A percentile compares a stretch with the other conserved stretches of the same genome.
Conservation (phyloP, 768 basidiomycete genomes). For the Rhizopogon vinicolor region DNA sequence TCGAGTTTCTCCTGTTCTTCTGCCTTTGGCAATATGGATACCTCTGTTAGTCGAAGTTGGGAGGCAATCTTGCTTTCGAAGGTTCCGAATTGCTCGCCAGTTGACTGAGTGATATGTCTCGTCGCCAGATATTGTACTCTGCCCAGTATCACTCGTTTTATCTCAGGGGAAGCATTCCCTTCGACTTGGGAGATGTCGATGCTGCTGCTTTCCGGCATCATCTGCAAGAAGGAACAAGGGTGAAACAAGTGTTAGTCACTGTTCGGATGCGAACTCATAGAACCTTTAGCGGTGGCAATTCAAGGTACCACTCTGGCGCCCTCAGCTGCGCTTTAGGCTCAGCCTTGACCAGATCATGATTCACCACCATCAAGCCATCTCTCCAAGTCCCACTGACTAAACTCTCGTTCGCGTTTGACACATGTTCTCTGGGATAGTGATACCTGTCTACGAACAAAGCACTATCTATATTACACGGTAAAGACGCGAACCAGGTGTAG, state of each 20-base stretch:
- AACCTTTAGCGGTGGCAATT: too few relatives aligned
- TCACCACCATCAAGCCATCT: too few relatives aligned
- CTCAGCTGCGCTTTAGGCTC: too few relatives aligned
- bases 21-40: conserved; percentile 32
- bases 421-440: too few relatives aligned
- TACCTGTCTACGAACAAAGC: too few relatives aligned
- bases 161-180: conserved; percentile 22
- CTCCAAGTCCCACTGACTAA: too few relatives aligned
- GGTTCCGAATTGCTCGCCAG: conserved; percentile 10
- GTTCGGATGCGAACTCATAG: not conserved
- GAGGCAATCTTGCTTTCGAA: conserved; percentile 18
- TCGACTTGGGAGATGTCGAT: conserved; percentile 17
- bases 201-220: not conserved
- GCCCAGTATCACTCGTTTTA: conserved; percentile 24
- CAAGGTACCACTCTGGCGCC: too few relatives aligned
- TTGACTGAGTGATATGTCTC: conserved; percentile 5
- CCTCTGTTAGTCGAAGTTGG: conserved; percentile 29
- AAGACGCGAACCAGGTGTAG: too few relatives aligned
- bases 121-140: conserved; percentile 6
- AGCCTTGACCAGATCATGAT: too few relatives aligned
- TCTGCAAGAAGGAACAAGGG: not conserved
- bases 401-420: too few relatives aligned
- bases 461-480: too few relatives aligned
- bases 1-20: conserved; percentile 33
- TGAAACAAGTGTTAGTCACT: not conserved